These are phyloP conservation scores for Thermothielavioides terrestris DNA, from an alignment of 495 filamentous ascomycete genomes.

Conservation along the genomic window DNA sequence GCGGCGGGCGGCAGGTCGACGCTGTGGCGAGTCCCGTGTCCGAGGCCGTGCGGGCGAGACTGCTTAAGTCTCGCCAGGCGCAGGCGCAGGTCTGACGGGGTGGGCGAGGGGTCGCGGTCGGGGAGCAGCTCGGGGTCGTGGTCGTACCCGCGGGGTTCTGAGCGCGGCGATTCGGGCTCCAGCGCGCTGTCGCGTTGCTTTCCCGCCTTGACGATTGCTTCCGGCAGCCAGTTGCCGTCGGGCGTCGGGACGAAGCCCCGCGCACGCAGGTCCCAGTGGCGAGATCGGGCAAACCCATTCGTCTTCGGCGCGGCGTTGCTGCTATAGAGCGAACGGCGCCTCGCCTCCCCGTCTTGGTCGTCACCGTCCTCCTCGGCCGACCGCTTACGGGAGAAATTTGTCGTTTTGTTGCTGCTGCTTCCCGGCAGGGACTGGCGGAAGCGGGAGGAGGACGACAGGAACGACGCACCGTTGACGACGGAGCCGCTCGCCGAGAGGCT, in stretches of 20 bases:
- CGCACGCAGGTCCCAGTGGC: slow-evolving; percentile 35
- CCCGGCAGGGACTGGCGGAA: slow-evolving; percentile 18
- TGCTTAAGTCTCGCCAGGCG: slow-evolving; percentile 1
- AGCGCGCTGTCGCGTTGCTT: no score
- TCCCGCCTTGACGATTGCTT: slow-evolving; percentile 28
- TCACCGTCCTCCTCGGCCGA: slow-evolving; percentile 14
- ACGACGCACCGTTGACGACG: slow-evolving; percentile 7
- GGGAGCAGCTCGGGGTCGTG: background rate
- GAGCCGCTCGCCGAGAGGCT: slow-evolving; percentile 20
- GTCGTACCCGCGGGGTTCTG: background rate
- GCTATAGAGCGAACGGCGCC: slow-evolving; percentile 6
- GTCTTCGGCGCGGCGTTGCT: background rate
- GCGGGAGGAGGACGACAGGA: background rate
- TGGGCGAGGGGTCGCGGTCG: background rate
- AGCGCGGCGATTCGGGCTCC: no score
- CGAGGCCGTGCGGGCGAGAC: background rate
- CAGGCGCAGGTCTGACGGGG: slow-evolving; percentile 3
- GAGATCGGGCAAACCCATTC: slow-evolving; percentile 13
- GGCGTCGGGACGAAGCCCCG: slow-evolving; percentile 36
- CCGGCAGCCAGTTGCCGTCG: slow-evolving; percentile 35
- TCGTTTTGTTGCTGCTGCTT: slow-evolving; percentile 2
- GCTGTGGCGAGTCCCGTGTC: background rate
- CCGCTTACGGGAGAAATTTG: slow-evolving; percentile 22
- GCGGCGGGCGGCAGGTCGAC: background rate
- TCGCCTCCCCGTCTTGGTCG: slow-evolving; percentile 12